Evolutionary conservation across 805 yeast species (phyloP), one percentile per base, ranked within the genome.

Genomic region (Clavispora asparagi): DNA sequence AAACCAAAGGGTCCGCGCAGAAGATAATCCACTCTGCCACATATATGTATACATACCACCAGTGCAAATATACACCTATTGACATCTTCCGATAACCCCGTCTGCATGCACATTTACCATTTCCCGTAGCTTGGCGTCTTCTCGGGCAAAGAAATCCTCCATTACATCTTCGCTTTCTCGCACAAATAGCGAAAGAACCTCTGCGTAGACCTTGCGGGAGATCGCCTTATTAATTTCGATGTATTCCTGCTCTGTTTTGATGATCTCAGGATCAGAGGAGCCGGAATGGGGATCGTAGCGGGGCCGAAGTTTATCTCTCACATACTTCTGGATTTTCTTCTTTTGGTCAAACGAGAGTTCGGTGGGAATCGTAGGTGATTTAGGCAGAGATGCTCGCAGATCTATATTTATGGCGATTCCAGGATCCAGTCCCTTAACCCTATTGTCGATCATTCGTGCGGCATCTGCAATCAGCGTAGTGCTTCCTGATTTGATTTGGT

Each of bases 1-100:
- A 84, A 80, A 64, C 94, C 94, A 40, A 78, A 75, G 55, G 89
- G 91, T 12, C 92, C 94, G 32, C 76, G 84, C 56, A 63, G 76
- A 46, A 65, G 73, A 51, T 71, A 53, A 50, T 12, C 11, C 11
- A 9, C 9, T 19, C 12, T 16, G 38, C 25, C 26, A 27, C 36
- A 8, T 27, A 7, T 12, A 13, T 16, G 11, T 13, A n/a, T 16
- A 23, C 8, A 26, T 12, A 16, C 6, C 23, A 19, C 23, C 23
- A 19, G 23, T 19, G 23, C 23, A 19, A 19, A 39, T 27, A 27
- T 27, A 39, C 7, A 14, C 14, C 14, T 29, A 25, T 17, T 10
- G 12, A 17, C 7, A 10, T 10, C n/a, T 17, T 4, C 11, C 25
- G 6, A 4, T 17, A 33, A 16, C 9, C 43, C 42, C 37, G 19